phyloP scores from a whole-genome alignment of 257 asterid species.

The Ballota nigra region DNA sequence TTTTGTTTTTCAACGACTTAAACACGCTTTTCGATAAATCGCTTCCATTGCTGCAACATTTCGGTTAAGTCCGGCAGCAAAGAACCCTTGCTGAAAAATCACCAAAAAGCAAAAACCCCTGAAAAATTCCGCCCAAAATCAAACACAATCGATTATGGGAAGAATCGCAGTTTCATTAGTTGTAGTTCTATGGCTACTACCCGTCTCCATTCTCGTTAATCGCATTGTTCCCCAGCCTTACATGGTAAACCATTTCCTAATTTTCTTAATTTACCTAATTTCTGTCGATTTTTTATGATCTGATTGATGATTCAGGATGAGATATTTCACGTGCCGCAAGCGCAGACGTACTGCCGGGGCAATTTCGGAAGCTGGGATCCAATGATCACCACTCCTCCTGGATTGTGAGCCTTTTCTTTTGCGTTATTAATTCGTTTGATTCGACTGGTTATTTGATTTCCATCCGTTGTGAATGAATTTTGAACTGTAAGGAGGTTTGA shows the following conservation, averaged over 20 bases:
- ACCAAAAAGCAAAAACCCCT: neutral
- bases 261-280: constrained; percentile 4
- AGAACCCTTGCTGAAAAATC: neutral
- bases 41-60: neutral
- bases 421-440: neutral
- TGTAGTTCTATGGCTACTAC: constrained; percentile 59
- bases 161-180: constrained; percentile 50
- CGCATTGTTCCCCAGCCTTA: constrained; percentile 80
- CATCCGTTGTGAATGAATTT: neutral
- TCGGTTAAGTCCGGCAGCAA: neutral
- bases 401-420: constrained; percentile 57
- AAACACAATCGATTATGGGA: constrained; percentile 44
- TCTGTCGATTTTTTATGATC: neutral
- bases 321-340: constrained; percentile 91
- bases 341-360: constrained; percentile 75
- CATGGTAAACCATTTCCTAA: constrained; percentile 52
- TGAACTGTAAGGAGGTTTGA: constrained; percentile 14
- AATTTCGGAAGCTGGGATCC: constrained; percentile 94
- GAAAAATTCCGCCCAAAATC: neutral
- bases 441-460: neutral
- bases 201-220: constrained; percentile 64
- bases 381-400: constrained; percentile 99
- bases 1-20: neutral
- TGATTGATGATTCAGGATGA: constrained; percentile 64
- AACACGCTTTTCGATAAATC: neutral